Evolutionary conservation across 2,329 filamentous ascomycete species (phyloP).

Genomic region (Bipolaris cookei): DNA sequence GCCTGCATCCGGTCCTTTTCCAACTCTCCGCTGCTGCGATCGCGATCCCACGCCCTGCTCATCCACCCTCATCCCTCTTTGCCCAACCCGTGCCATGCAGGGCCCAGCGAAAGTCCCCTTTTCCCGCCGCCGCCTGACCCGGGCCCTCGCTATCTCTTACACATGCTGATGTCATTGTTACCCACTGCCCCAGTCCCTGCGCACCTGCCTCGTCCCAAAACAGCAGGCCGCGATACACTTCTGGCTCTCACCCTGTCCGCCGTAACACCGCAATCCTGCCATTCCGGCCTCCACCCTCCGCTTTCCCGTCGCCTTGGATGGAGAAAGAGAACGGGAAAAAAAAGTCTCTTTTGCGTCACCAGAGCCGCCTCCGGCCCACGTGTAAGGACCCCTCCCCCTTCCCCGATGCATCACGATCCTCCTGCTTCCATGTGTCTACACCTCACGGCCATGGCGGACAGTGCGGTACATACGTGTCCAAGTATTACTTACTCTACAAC

Average conservation of each 20-base stretch:
- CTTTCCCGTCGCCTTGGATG: not conserved
- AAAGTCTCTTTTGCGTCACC: not conserved
- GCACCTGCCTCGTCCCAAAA: not conserved
- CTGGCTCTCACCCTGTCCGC: not conserved
- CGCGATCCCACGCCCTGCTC: not conserved
- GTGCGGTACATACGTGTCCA: too few relatives aligned
- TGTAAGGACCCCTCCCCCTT: too few relatives aligned
- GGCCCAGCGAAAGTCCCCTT: conserved; percentile 10
- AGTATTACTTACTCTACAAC: too few relatives aligned
- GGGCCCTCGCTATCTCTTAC: conserved; percentile 7
- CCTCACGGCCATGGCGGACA: too few relatives aligned
- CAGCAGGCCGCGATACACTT: conserved; percentile 9
- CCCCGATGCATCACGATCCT: too few relatives aligned
- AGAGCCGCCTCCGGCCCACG: too few relatives aligned
- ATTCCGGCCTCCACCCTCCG: not conserved
- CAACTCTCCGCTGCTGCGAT: not conserved
- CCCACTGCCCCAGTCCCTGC: not conserved
- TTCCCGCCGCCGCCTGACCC: conserved; percentile 16
- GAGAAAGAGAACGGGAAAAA: too few relatives aligned
- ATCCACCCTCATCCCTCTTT: conserved; percentile 1
- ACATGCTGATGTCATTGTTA: conserved; percentile 11
- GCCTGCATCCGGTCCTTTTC: conserved; percentile 10
- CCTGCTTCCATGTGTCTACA: too few relatives aligned
- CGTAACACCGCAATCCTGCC: not conserved
- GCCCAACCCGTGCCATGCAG: conserved; percentile 8